A percentile compares a stretch with the other conserved stretches of the same genome.
Conservation (phyloP, 2,329 filamentous ascomycete genomes). For the Massarina eburnea region DNA sequence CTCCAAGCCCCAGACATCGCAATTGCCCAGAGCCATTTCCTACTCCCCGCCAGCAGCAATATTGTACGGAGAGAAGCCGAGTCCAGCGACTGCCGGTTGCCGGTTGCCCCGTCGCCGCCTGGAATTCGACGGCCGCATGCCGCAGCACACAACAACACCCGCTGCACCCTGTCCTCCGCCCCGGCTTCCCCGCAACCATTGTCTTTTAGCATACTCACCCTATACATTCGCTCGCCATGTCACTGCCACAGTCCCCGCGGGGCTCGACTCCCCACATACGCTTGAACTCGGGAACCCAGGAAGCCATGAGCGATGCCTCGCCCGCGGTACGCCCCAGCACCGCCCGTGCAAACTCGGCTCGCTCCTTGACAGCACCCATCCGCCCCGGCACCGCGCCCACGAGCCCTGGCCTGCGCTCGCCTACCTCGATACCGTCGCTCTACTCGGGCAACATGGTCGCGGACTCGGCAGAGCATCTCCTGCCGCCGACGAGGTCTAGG, state of each 20-base stretch:
- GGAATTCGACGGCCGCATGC: slow-evolving; percentile 33
- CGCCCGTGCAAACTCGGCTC: slow-evolving; percentile 42
- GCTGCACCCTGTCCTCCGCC: slow-evolving; percentile 19
- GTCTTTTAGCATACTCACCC: slow-evolving; percentile 24
- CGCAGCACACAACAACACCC: slow-evolving; percentile 31
- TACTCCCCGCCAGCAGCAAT: slow-evolving; percentile 11
- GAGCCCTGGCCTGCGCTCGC: slow-evolving; percentile 27
- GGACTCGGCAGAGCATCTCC: slow-evolving; percentile 54
- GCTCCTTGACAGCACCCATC: slow-evolving; percentile 47
- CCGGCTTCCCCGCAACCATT: slow-evolving; percentile 25
- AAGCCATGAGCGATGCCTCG: slow-evolving; percentile 47
- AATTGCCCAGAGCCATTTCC: not conserved
- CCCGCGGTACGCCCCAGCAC: slow-evolving; percentile 38
- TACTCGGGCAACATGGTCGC: slow-evolving; percentile 39
- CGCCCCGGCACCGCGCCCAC: slow-evolving; percentile 41
- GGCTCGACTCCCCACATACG: slow-evolving; percentile 60
- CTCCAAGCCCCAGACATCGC: no score
- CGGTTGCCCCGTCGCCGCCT: slow-evolving; percentile 32
- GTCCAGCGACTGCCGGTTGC: slow-evolving; percentile 17
- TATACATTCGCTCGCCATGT: slow-evolving; percentile 34
- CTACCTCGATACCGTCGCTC: slow-evolving; percentile 26
- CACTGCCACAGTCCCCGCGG: slow-evolving; percentile 33
- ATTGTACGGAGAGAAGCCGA: slow-evolving; percentile 14
- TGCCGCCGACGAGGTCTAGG: slow-evolving; percentile 52
- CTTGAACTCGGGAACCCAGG: slow-evolving; percentile 62